Base-by-base conservation (phyloP, 148 eudicot species). In the Silene conica region DNA sequence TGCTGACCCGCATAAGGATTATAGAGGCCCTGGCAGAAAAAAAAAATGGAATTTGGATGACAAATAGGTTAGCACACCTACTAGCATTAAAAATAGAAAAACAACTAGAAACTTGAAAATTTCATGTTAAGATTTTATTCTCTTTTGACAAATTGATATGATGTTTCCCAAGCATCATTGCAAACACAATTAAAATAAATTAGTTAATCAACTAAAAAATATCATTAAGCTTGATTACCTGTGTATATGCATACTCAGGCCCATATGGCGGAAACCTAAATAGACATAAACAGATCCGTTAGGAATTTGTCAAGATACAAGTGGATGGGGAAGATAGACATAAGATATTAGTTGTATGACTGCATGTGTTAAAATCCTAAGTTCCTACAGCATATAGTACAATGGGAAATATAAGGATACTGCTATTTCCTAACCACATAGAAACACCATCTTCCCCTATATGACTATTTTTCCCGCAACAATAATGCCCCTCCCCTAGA, bases 1-100 rank as follows among this genome's bases (percentile, higher is more conserved):
- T 93, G 98, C 81, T 94, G 98, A 78, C 81, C 82, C 74, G 74
- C 50, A 78, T 88, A 89, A 65, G 98, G 97, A 66, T 86, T 91
- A 85, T 91, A 91, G 71, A 88, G 83, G 74, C 97, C 97, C 98
- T 94, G 77, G 75, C 22, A 67, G 43, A n/a, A n/a, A n/a, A 77
- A 66, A 31, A 70, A 66, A 48, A 78, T 63, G 21, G 54, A 22
- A 70, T 50, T 70, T 58, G 15, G 34, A 67, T 20, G 60, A 10
- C 5, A n/a, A 56, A 72, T 43, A 28, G 71, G 56, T 57, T 72
- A 65, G 71, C 59, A 41, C n/a, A n/a, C n/a, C n/a, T n/a, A 18
- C 8, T 12, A 18, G 26, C 63, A 60, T 22, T 12, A 46, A 18
- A 50, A 20, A 48, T 8, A 41, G 1, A 57, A 8, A 52, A 59